phyloP scores from a whole-genome alignment of 208 protist species.

The Leishmania major region DNA sequence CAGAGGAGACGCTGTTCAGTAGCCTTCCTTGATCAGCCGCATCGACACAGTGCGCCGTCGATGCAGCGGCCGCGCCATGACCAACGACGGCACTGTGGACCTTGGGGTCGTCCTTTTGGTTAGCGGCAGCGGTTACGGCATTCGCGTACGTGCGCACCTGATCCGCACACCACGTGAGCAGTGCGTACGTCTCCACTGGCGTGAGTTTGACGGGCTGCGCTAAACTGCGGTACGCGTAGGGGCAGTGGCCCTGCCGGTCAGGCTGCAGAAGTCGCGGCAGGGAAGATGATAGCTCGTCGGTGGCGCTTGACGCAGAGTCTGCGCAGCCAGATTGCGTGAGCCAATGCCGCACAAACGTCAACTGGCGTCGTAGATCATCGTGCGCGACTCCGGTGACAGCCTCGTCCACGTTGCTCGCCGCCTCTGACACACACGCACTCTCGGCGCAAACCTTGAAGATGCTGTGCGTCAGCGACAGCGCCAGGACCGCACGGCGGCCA shows the following conservation, averaged over 20 bases:
- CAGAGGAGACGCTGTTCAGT: neutral
- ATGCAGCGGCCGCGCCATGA: neutral
- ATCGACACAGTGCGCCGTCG: neutral
- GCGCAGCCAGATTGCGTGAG: neutral
- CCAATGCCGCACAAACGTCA: neutral
- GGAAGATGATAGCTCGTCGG: neutral
- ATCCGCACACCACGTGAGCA: conserved; percentile 16
- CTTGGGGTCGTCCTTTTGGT: neutral
- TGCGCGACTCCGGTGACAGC: neutral
- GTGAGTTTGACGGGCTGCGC: conserved; percentile 16
- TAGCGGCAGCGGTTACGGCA: neutral
- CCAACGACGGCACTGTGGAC: neutral
- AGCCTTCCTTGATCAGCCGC: neutral
- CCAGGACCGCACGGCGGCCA: conserved; percentile 16
- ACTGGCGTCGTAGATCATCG: neutral
- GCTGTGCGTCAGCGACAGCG: conserved; percentile 27
- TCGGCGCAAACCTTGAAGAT: neutral
- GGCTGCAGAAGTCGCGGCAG: neutral
- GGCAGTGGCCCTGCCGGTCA: neutral
- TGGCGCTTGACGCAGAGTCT: neutral
- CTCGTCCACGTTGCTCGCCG: neutral
- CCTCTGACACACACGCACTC: neutral
- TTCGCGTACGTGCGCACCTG: conserved; percentile 5
- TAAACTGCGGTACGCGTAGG: conserved; percentile 10
- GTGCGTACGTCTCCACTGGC: conserved; percentile 4